Evolutionary conservation across 2,329 filamentous ascomycete species (phyloP), one percentile per base, ranked within the genome.

Genomic region (Sclerotinia glacialis): DNA sequence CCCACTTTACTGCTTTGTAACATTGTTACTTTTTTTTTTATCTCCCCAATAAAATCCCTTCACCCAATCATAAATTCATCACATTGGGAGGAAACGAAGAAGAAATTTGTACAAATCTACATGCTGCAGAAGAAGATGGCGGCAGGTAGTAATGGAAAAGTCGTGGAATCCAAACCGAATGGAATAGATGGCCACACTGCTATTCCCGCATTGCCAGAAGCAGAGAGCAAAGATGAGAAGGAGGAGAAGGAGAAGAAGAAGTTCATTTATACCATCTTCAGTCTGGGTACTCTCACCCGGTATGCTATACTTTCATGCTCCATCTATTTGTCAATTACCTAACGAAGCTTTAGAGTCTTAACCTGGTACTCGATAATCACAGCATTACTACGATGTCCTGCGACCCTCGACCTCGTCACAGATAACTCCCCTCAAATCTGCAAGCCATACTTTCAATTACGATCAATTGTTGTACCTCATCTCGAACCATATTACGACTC

Each of bases 311-410:
- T 2, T 49, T 50, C 28, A 9, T 40, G 5, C 14, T 12, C 21
- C 42, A 31, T 37, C 0, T 11, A 8, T 11, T 49, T 31, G 21
- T 59, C 23, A 28, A 37, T 67, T 68, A 65, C 63, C 63, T 65
- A 55, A 56, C 23, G 31, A n/a, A 23, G 18, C 47, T 62, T 46
- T 70, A 94, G 94, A 74, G 78, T 97, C 54, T 78, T 89, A 67
- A 89, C 92, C 26, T 99, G 94, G 94, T 96, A 95, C 77, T 84
- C 88, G 46, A 87, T 98, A 70, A 78, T 93, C 69, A 95, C 90
- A 31, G 80, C 95, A 65, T 79, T 94, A 67, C 90, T 99, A 77
- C 86, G 89, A 69, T 99, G 94, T 77, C 94, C 94, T 16, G 81
- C 87, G 3, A 86, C 85, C 11, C 79, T 89, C 68, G 84, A 88